Conservation (phyloP, 2,329 filamentous ascomycete species). For the Teratosphaeria pseudoeucalypti region DNA sequence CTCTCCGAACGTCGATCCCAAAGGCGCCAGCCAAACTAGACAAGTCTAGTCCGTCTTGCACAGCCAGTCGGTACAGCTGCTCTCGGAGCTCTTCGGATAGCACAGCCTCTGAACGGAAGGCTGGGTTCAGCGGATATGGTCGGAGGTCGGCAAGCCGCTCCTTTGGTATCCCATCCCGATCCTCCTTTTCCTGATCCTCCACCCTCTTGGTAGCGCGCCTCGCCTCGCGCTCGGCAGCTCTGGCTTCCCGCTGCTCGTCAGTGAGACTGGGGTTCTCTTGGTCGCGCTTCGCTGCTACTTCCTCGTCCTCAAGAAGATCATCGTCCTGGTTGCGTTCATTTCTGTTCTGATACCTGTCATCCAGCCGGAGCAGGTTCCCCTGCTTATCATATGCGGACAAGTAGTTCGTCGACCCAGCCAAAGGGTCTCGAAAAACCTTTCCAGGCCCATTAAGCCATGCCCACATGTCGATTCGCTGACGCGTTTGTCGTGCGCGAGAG, state of each 20-base stretch:
- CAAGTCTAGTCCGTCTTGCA: constrained; percentile 55
- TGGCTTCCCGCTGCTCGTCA: constrained; percentile 5
- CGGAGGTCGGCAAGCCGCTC: constrained; percentile 24
- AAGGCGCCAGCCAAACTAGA: constrained; percentile 68
- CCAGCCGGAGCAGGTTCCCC: constrained; percentile 36
- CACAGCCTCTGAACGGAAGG: constrained; percentile 62
- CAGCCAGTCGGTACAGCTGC: constrained; percentile 61
- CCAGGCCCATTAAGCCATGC: constrained; percentile 50
- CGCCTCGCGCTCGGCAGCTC: constrained; percentile 1
- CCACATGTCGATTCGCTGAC: constrained; percentile 41
- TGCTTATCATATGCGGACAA: constrained; percentile 42
- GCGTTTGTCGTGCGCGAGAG: constrained; percentile 34
- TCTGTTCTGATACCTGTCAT: constrained; percentile 11
- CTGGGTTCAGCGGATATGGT: constrained; percentile 65
- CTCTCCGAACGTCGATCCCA: constrained; percentile 69
- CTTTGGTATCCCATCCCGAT: constrained; percentile 13
- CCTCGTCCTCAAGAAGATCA: constrained; percentile 15
- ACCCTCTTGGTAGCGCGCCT: constrained; percentile 3
- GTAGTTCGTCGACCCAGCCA: constrained; percentile 45
- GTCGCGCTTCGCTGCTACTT: constrained; percentile 10
- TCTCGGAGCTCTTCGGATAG: constrained; percentile 64
- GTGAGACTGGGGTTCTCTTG: constrained; percentile 3
- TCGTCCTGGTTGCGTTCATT: constrained; percentile 11
- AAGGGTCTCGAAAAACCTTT: constrained; percentile 36
- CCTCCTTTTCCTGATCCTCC: constrained; percentile 12